phyloP scores from a whole-genome alignment of 2,329 filamentous ascomycete genomes.

The Arthrobotrys pseudoclavata region DNA sequence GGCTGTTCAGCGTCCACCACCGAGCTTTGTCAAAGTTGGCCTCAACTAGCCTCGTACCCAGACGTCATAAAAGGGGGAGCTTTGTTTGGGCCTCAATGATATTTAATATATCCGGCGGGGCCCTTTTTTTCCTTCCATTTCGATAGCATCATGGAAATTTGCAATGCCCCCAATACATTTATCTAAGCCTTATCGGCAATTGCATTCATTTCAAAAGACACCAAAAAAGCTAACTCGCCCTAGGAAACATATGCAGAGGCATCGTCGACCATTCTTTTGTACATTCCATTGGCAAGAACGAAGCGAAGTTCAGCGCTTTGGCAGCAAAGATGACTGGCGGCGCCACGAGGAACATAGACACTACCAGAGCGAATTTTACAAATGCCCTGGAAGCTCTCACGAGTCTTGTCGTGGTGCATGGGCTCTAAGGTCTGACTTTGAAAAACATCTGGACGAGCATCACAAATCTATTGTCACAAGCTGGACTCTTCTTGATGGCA shows the following conservation, averaged over 20 bases:
- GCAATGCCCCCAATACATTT: slow-evolving; percentile 37
- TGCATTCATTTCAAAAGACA: slow-evolving; percentile 46
- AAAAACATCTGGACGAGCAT: slow-evolving; percentile 72
- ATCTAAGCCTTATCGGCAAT: slow-evolving; percentile 41
- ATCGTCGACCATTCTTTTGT: slow-evolving; percentile 84
- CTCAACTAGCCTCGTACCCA: background rate
- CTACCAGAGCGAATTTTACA: slow-evolving; percentile 78
- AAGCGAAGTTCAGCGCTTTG: slow-evolving; percentile 76
- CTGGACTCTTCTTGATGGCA: slow-evolving; percentile 60
- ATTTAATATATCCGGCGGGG: background rate
- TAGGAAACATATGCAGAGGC: slow-evolving; percentile 87
- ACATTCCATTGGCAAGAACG: slow-evolving; percentile 74
- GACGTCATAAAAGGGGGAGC: too few relatives aligned
- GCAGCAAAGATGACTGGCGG: slow-evolving; percentile 96
- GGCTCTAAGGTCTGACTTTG: slow-evolving; percentile 67
- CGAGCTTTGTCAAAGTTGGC: background rate
- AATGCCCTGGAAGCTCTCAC: slow-evolving; percentile 71
- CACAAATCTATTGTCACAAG: slow-evolving; percentile 66
- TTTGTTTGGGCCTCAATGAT: too few relatives aligned
- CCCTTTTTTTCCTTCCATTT: background rate
- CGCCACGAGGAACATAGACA: slow-evolving; percentile 88
- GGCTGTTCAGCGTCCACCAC: background rate
- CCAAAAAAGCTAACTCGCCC: slow-evolving; percentile 26
- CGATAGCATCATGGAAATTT: background rate
- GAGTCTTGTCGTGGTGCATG: slow-evolving; percentile 39